Percentiles rank a stretch among this genome's conserved stretches.
Evolutionary conservation across 2,329 filamentous ascomycete genomes (phyloP).

Genomic region (Trichoderma arundinaceum): DNA sequence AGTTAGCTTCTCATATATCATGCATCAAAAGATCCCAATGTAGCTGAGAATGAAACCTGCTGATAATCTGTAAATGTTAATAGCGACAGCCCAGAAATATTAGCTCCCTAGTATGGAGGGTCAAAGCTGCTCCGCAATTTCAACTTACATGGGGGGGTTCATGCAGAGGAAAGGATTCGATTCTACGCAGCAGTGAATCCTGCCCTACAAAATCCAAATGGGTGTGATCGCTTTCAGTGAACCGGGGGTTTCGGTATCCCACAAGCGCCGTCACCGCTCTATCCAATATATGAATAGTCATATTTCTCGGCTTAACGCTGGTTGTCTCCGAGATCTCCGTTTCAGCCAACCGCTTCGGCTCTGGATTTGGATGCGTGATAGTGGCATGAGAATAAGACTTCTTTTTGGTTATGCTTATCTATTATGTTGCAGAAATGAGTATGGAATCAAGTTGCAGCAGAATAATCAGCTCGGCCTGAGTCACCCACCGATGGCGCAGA

Average conservation of each 20-base stretch:
- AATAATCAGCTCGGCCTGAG: not conserved
- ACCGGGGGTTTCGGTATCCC: too few species aligned
- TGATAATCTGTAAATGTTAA: too few species aligned
- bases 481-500: constrained; percentile 10
- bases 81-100: not conserved
- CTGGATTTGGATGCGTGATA: not conserved
- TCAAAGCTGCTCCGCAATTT: not conserved
- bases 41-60: too few species aligned
- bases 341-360: not conserved
- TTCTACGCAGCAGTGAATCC: too few species aligned
- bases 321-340: not conserved
- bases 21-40: not conserved
- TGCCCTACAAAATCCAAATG: too few species aligned
- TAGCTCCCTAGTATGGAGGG: not conserved
- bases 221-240: too few species aligned
- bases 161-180: too few species aligned
- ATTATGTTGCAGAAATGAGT: not conserved
- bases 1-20: not conserved
- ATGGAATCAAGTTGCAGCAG: not conserved
- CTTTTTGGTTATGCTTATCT: too few species aligned
- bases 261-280: not conserved
- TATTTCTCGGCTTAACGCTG: constrained; percentile 3
- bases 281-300: too few species aligned
- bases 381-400: not conserved
- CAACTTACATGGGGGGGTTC: too few species aligned